Conservation (phyloP, 2,329 filamentous ascomycete genomes). For the Blastomyces gilchristii region DNA sequence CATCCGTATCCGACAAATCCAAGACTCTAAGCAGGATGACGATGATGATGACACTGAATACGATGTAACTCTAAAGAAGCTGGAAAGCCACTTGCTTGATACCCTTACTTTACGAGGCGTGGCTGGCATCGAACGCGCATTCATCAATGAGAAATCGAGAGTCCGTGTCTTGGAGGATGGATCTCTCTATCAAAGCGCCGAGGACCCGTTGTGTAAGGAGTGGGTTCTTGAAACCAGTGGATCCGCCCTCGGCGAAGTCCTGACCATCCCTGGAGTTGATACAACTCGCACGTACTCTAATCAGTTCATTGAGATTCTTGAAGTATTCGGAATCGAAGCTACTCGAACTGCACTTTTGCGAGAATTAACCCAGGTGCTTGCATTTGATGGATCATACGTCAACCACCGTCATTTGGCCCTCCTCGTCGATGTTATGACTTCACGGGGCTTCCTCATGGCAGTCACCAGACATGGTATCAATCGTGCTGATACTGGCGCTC, state of each 20-base stretch:
- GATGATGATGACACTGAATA: conserved; percentile 69
- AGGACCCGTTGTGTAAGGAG: conserved; percentile 67
- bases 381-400: conserved; percentile 98
- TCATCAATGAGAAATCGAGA: conserved; percentile 72
- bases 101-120: conserved; percentile 87
- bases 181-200: conserved; percentile 61
- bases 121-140: conserved; percentile 76
- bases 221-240: conserved; percentile 96
- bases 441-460: conserved; percentile 84
- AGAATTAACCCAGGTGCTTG: conserved; percentile 84
- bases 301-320: conserved; percentile 87
- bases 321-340: conserved; percentile 93
- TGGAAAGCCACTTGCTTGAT: conserved; percentile 85
- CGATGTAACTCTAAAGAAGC: conserved; percentile 82
- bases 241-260: conserved; percentile 71
- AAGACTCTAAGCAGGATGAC: conserved; percentile 59
- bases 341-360: conserved; percentile 76
- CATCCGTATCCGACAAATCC: conserved; percentile 78
- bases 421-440: conserved; percentile 95
- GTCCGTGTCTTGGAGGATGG: conserved; percentile 61
- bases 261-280: conserved; percentile 82
- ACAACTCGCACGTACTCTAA: conserved; percentile 81
- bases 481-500: conserved; percentile 87
- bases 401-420: conserved; percentile 96
- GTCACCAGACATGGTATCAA: conserved; percentile 99